Evolutionary conservation across 352 stramenopile species (phyloP).

Genomic region (Elongisporangium undulatum): DNA sequence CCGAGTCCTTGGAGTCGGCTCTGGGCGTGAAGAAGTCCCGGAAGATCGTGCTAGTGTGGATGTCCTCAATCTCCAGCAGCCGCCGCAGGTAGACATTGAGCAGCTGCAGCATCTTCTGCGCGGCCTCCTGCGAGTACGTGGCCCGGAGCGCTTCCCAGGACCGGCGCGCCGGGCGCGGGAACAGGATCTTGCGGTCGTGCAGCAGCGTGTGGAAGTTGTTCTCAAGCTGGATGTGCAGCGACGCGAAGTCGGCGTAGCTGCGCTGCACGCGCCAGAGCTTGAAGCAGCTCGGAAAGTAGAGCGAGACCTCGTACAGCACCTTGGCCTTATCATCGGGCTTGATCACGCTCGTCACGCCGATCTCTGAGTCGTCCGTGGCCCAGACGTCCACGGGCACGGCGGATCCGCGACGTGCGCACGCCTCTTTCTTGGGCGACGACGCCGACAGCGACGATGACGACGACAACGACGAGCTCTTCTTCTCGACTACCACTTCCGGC

Average conservation of each 20-base stretch:
- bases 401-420: background rate
- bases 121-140: constrained; percentile 11
- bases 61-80: constrained; percentile 48
- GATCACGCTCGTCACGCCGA: constrained; percentile 41
- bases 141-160: constrained; percentile 27
- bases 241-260: constrained; percentile 43
- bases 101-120: constrained; percentile 33
- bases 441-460: background rate
- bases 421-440: background rate
- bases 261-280: constrained; percentile 45
- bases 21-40: constrained; percentile 44
- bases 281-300: constrained; percentile 38
- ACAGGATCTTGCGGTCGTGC: constrained; percentile 29
- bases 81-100: constrained; percentile 63
- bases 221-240: constrained; percentile 31
- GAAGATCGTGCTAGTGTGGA: constrained; percentile 34
- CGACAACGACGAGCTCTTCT: background rate
- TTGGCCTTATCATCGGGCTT: constrained; percentile 8
- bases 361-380: constrained; percentile 35
- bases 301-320: constrained; percentile 49
- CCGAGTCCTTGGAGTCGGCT: constrained; percentile 25
- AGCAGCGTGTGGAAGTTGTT: constrained; percentile 17
- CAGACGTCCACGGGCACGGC: constrained; percentile 14
- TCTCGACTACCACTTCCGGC: background rate
- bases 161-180: constrained; percentile 36